Percentiles rank a stretch among this genome's conserved stretches.
phyloP scores from a whole-genome alignment of 139 green algal genomes.

The Asterochloris sp. region DNA sequence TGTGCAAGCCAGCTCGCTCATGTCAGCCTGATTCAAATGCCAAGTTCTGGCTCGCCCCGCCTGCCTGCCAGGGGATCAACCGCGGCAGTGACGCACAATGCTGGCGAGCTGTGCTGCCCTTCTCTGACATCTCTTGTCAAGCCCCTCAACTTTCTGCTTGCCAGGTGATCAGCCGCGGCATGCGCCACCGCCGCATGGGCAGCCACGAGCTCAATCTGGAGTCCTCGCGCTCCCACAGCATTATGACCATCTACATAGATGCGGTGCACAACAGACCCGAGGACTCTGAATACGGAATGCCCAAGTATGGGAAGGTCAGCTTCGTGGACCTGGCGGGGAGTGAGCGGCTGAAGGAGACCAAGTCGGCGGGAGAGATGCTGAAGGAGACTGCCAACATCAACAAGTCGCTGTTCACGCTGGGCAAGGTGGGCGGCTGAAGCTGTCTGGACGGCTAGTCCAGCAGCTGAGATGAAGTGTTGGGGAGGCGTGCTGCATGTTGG shows the following conservation, averaged over 20 bases:
- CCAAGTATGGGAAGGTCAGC: conserved; percentile 39
- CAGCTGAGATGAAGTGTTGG: no score
- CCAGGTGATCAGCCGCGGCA: conserved; percentile 65
- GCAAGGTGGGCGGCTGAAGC: conserved; percentile 64
- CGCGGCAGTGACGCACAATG: no score
- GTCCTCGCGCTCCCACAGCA: conserved; percentile 72
- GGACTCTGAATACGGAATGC: conserved; percentile 7
- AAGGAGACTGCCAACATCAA: conserved; percentile 95
- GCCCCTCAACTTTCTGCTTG: not conserved
- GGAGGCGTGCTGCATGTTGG: no score
- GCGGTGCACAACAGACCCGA: conserved; percentile 2
- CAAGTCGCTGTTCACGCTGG: conserved; percentile 85
- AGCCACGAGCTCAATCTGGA: conserved; percentile 86
- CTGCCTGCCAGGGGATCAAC: no score
- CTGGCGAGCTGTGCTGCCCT: no score
- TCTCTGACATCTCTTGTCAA: no score
- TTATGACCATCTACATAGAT: conserved; percentile 84
- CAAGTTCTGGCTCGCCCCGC: no score
- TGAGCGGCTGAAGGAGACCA: conserved; percentile 82
- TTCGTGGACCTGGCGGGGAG: conserved; percentile 94
- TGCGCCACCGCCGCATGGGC: conserved; percentile 71
- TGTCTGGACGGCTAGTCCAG: no score
- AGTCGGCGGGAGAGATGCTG: conserved; percentile 62
- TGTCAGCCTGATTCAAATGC: no score
- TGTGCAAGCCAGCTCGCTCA: no score